phyloP scores from a whole-genome alignment of 805 yeast species.

The Candida glaebosa region DNA sequence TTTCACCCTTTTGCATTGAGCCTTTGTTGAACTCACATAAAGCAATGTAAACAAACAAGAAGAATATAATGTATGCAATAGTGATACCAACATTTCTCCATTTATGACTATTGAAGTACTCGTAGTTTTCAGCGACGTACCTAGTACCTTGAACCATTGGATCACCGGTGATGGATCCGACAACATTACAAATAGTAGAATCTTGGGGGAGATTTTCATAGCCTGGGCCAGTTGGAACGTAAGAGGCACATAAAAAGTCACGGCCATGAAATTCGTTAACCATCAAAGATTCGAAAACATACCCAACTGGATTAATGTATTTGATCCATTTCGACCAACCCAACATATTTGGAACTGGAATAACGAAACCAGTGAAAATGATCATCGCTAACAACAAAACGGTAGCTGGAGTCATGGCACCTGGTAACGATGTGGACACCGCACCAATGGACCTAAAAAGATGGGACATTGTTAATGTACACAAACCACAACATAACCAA shows the following conservation, averaged over 20 bases:
- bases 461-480: slow-evolving; percentile 40
- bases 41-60: slow-evolving; percentile 30
- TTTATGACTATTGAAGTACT: slow-evolving; percentile 53
- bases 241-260: slow-evolving; percentile 50
- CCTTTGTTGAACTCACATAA: slow-evolving; percentile 39
- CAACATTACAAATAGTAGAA: slow-evolving; percentile 53
- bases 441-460: slow-evolving; percentile 42
- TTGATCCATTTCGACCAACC: slow-evolving; percentile 63
- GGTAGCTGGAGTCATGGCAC: slow-evolving; percentile 45
- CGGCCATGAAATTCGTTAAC: slow-evolving; percentile 61
- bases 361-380: slow-evolving; percentile 49
- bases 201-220: slow-evolving; percentile 37
- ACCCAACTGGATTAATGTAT: slow-evolving; percentile 41
- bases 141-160: slow-evolving; percentile 54
- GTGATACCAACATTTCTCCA: slow-evolving; percentile 82
- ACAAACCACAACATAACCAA: slow-evolving; percentile 27
- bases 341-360: slow-evolving; percentile 44
- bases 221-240: slow-evolving; percentile 59
- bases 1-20: slow-evolving; percentile 44
- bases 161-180: slow-evolving; percentile 58
- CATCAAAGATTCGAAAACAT: slow-evolving; percentile 55
- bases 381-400: slow-evolving; percentile 49
- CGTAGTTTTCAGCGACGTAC: slow-evolving; percentile 47
- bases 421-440: slow-evolving; percentile 36
- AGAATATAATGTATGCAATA: slow-evolving; percentile 48